phyloP scores from a whole-genome alignment of 2,329 filamentous ascomycete species.

The Aureobasidium melanogenum region DNA sequence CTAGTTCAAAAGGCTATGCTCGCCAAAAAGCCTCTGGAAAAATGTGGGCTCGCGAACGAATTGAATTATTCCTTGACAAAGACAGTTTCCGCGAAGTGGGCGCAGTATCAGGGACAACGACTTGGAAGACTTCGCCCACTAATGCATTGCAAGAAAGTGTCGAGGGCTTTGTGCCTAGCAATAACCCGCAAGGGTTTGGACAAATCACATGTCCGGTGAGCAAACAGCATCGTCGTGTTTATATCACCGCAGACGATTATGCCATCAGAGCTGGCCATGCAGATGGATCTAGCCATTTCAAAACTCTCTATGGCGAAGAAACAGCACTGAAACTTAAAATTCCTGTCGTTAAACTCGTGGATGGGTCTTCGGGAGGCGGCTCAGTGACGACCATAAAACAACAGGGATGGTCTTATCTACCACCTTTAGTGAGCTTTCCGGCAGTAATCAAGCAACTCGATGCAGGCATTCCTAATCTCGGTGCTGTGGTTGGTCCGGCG shows the following conservation, averaged over 20 bases:
- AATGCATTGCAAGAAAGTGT: constrained; percentile 38
- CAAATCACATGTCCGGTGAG: neutral
- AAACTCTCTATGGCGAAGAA: constrained; percentile 50
- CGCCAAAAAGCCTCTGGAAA: constrained; percentile 56
- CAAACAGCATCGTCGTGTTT: neutral
- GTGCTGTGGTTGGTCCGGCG: constrained; percentile 54
- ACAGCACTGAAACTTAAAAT: constrained; percentile 48
- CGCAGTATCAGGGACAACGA: constrained; percentile 50
- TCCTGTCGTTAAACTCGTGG: constrained; percentile 56
- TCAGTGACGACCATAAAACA: constrained; percentile 51
- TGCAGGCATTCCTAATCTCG: constrained; percentile 54
- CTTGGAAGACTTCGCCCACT: constrained; percentile 45
- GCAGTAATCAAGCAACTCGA: constrained; percentile 51
- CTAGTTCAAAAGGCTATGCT: constrained; percentile 48
- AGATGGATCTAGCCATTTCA: constrained; percentile 48
- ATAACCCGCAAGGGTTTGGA: constrained; percentile 45
- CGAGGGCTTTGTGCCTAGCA: constrained; percentile 46
- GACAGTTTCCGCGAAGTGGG: constrained; percentile 52
- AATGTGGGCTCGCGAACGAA: constrained; percentile 55
- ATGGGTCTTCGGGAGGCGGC: constrained; percentile 55
- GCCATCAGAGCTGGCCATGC: constrained; percentile 51
- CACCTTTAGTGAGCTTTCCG: constrained; percentile 46
- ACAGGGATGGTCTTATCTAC: constrained; percentile 51
- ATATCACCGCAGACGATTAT: constrained; percentile 56
- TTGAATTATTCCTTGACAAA: constrained; percentile 48